Evolutionary conservation across 441 rosid species (phyloP), one percentile per base, ranked within the genome.

Genomic region (Croton setiger): DNA sequence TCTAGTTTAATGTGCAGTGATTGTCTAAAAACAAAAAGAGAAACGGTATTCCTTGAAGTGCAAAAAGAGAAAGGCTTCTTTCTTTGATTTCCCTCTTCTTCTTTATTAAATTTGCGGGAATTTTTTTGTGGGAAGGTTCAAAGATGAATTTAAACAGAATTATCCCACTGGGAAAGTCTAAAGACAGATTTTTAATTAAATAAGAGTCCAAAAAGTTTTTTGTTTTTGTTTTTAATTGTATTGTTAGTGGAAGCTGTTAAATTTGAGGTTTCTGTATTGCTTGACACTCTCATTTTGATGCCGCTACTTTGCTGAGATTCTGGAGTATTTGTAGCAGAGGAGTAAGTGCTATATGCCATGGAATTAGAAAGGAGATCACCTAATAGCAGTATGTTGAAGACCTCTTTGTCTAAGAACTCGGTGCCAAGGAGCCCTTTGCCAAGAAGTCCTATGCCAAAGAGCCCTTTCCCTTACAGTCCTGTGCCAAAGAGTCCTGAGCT

Each of bases 401-500:
- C 86, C 72, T 75, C 85, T 41, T 64, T 82, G 67, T 84, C 86
- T 5, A 84, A 37, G 72, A 68, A 68, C 64, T 56, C 60, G n/a
- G 18, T 63, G 43, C 57, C 64, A 6, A 72, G 12, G 67, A 47
- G 47, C n/a, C n/a, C 53, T 37, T 35, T 61, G 61, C 67, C 51
- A n/a, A 70, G 31, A 27, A 27, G 62, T 14, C 65, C 70, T 2
- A 66, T 66, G 71, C 63, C 61, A 0, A 84, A 61, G 78, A 80
- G 85, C 73, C 80, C 87, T 27, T 60, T 72, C 70, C 79, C 85
- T 0, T 81, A 82, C 76, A 81, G 87, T 69, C 86, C 86, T 39
- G 66, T 79, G 56, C 91, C 87, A 3, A 82, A 75, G 79, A 90
- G 88, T 76, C 94, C 92, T 52, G 76, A 77, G 52, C 35, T 80